phyloP scores from a whole-genome alignment of 345 rosid species.

The Trapa incisa region DNA sequence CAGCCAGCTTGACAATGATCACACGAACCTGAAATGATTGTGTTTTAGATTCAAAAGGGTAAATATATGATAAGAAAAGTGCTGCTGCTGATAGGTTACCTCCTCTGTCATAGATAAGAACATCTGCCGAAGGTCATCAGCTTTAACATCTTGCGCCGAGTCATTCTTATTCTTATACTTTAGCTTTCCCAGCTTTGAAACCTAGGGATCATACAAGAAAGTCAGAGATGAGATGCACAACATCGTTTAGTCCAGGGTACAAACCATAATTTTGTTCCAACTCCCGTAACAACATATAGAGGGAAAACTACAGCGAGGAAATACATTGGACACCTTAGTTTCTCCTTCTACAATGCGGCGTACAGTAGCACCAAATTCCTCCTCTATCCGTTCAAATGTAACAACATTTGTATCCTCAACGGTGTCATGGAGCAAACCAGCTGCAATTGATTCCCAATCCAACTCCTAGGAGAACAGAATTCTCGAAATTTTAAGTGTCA shows the following conservation, averaged over 20 bases:
- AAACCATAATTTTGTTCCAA: background rate
- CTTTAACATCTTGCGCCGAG: slow-evolving; percentile 90
- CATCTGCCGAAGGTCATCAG: slow-evolving; percentile 98
- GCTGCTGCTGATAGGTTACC: slow-evolving; percentile 25
- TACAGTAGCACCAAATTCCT: slow-evolving; percentile 78
- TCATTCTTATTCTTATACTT: slow-evolving; percentile 65
- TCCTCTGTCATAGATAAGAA: slow-evolving; percentile 96
- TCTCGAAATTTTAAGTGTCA: slow-evolving; percentile 11
- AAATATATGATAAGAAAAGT: background rate
- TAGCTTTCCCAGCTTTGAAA: slow-evolving; percentile 86
- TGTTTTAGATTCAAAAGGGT: slow-evolving; percentile 12
- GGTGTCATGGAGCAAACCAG: slow-evolving; percentile 94
- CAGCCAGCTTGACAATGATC: slow-evolving; percentile 95
- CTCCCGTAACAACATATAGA: background rate
- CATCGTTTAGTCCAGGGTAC: background rate
- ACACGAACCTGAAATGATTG: slow-evolving; percentile 71
- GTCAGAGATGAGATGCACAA: background rate
- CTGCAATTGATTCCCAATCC: slow-evolving; percentile 98
- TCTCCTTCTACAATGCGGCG: slow-evolving; percentile 98
- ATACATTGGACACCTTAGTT: slow-evolving; percentile 61
- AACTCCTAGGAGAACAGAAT: slow-evolving; percentile 46
- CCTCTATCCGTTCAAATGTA: slow-evolving; percentile 84
- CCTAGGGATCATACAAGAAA: slow-evolving; percentile 25
- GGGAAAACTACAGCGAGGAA: slow-evolving; percentile 2
- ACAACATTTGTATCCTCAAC: slow-evolving; percentile 94